These are phyloP conservation scores for Rhizoctonia solani DNA, from an alignment of 1,284 basidiomycete species.

Conservation along the genomic window DNA sequence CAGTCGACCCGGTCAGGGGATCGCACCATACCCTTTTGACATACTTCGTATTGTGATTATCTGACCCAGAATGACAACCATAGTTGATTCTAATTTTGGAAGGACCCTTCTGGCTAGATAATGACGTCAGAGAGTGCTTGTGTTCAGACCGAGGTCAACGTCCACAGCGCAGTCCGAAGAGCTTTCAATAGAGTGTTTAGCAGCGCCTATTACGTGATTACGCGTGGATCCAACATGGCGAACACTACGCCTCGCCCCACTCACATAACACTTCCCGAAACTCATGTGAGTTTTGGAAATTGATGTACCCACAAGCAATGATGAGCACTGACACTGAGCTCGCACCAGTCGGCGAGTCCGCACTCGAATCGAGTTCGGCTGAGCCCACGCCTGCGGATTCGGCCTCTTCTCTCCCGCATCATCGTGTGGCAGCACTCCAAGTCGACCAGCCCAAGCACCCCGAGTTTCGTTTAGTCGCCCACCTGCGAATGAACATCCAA, in stretches of 20 bases:
- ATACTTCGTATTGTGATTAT: too few relatives aligned
- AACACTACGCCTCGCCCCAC: conserved; percentile 5
- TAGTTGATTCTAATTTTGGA: too few relatives aligned
- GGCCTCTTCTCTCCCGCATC: neutral
- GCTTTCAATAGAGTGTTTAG: too few relatives aligned
- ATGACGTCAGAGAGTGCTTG: too few relatives aligned
- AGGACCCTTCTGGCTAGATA: too few relatives aligned
- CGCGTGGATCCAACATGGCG: conserved; percentile 8
- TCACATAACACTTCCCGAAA: conserved; percentile 11
- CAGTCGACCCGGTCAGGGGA: too few relatives aligned
- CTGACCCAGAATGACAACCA: too few relatives aligned
- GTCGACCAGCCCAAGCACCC: conserved; percentile 2
- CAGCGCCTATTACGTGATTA: too few relatives aligned
- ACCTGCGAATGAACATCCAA: neutral
- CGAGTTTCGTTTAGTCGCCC: conserved; percentile 26
- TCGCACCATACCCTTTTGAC: too few relatives aligned
- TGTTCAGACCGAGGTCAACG: too few relatives aligned
- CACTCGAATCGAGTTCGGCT: conserved; percentile 11
- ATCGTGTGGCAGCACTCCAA: conserved; percentile 7
- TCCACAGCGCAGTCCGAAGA: too few relatives aligned
- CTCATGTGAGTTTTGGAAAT: conserved; percentile 17
- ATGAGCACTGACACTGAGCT: conserved; percentile 14
- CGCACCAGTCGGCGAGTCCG: conserved; percentile 16
- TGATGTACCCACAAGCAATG: neutral
- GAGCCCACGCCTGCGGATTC: conserved; percentile 16